Evolutionary conservation across 169 alveolate species (phyloP).

Genomic region (Cryptosporidium bovis): DNA sequence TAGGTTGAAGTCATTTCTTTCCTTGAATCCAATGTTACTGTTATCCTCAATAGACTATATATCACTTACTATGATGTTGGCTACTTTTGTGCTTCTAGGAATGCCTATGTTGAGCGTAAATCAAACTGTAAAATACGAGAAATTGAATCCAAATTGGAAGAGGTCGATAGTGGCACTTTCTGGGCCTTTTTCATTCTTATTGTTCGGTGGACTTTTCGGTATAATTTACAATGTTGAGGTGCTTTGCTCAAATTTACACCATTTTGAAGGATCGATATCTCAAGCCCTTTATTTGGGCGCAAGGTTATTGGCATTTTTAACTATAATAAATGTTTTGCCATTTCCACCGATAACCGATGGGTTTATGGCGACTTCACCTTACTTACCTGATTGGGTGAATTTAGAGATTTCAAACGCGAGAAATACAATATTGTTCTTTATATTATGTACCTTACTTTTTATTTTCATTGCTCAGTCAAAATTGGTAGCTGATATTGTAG

Average conservation of each 20-base stretch:
- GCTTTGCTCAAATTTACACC: background rate
- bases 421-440: constrained; percentile 3
- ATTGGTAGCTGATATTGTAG: background rate
- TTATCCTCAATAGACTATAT: background rate
- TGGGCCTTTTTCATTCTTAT: constrained; percentile 2
- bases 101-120: constrained; percentile 7
- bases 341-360: constrained; percentile 11
- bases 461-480: constrained; percentile 19
- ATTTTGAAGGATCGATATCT: constrained; percentile 1
- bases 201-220: background rate
- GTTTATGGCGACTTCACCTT: background rate
- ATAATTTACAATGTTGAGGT: background rate
- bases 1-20: background rate
- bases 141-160: background rate
- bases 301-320: constrained; percentile 15
- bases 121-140: constrained; percentile 21
- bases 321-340: constrained; percentile 6
- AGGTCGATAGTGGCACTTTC: constrained; percentile 5
- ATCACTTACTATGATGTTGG: background rate
- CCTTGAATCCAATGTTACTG: constrained; percentile 14
- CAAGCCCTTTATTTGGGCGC: background rate
- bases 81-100: background rate
- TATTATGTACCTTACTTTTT: background rate
- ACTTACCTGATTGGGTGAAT: constrained; percentile 6
- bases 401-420: constrained; percentile 9